Conservation (phyloP, 495 filamentous ascomycete species). For the Xylaria bambusicola region DNA sequence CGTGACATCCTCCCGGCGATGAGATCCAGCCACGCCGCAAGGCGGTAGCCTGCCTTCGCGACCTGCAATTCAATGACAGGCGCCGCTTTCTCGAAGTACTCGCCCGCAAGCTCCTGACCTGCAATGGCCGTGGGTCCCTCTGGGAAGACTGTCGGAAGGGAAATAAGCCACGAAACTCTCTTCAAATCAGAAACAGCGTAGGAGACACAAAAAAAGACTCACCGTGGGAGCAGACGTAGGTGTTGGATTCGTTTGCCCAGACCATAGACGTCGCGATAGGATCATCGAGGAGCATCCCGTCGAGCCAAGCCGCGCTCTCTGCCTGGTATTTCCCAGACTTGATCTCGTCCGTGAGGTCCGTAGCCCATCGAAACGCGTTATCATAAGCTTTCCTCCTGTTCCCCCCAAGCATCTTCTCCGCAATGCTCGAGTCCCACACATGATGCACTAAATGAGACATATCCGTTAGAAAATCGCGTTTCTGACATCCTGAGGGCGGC, state of each 20-base stretch:
- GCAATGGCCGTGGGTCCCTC: conserved; percentile 53
- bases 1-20: conserved; percentile 41
- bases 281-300: conserved; percentile 51
- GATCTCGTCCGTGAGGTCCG: conserved; percentile 53
- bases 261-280: conserved; percentile 52
- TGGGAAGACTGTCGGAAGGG: conserved; percentile 50
- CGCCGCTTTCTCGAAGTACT: conserved; percentile 64
- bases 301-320: conserved; percentile 47
- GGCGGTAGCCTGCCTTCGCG: conserved; percentile 71
- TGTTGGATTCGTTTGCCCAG: conserved; percentile 66
- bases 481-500: background rate
- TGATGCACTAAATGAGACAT: conserved; percentile 49
- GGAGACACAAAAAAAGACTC: conserved; percentile 25
- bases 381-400: conserved; percentile 41
- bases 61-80: conserved; percentile 71
- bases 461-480: background rate
- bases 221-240: conserved; percentile 59
- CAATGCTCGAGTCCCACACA: conserved; percentile 64
- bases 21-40: conserved; percentile 62
- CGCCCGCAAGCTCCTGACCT: conserved; percentile 59
- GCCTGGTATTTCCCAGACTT: conserved; percentile 50
- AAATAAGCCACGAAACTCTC: conserved; percentile 13
- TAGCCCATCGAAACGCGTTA: conserved; percentile 55
- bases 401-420: conserved; percentile 59
- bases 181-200: background rate